Conservation (phyloP, 331 rosid species). For the Stylosanthes scabra region DNA sequence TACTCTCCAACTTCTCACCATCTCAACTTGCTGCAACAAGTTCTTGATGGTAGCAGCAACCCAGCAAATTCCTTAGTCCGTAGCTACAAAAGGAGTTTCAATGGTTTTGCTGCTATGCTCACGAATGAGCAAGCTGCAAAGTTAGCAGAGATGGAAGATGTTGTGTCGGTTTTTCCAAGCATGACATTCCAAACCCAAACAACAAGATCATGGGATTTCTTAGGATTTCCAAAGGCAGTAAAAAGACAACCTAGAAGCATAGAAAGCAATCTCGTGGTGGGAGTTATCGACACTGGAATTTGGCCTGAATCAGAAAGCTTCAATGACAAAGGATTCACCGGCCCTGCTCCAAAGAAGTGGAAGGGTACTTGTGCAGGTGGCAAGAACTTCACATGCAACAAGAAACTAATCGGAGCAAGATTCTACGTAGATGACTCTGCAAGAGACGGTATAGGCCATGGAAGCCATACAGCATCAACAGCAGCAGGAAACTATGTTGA, state of each 20-base stretch:
- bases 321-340: slow-evolving; percentile 37
- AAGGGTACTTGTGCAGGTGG: slow-evolving; percentile 47
- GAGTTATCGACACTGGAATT: slow-evolving; percentile 52
- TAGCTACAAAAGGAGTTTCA: slow-evolving; percentile 54
- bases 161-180: slow-evolving; percentile 51
- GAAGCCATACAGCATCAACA: slow-evolving; percentile 53
- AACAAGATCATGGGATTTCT: slow-evolving; percentile 66
- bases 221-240: slow-evolving; percentile 14
- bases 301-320: slow-evolving; percentile 61
- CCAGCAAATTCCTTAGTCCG: slow-evolving; percentile 1
- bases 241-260: neutral
- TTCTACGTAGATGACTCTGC: slow-evolving; percentile 8
- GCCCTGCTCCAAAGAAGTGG: slow-evolving; percentile 52
- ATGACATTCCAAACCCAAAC: slow-evolving; percentile 42
- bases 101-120: slow-evolving; percentile 54
- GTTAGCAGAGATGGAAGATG: slow-evolving; percentile 38
- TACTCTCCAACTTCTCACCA: slow-evolving; percentile 42
- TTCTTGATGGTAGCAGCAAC: neutral
- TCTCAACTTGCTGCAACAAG: slow-evolving; percentile 30
- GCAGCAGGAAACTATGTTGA: slow-evolving; percentile 43
- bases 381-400: slow-evolving; percentile 48
- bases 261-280: slow-evolving; percentile 43
- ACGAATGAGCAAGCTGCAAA: slow-evolving; percentile 35
- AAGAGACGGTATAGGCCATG: slow-evolving; percentile 48
- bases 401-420: slow-evolving; percentile 41